These are phyloP conservation scores for Umbilicus rupestris DNA, from an alignment of 164 flowering plant genomes.

Conservation along the genomic window DNA sequence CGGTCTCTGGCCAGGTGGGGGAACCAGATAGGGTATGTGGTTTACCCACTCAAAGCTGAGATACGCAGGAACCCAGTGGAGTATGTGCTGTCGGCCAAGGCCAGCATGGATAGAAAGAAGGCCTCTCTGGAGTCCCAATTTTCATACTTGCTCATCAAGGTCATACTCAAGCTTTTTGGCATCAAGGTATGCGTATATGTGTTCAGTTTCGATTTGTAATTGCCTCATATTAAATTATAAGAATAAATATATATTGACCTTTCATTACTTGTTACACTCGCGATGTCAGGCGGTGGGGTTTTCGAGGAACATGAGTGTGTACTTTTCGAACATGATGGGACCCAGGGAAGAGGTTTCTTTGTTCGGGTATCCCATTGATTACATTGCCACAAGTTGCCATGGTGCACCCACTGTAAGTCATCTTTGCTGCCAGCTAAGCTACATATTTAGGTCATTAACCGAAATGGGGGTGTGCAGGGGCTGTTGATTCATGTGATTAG, in stretches of 20 bases:
- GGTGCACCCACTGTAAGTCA: conserved; percentile 1
- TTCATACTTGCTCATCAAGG: conserved; percentile 21
- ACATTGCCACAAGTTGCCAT: conserved; percentile 1
- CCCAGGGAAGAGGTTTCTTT: neutral
- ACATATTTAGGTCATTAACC: too few relatives aligned
- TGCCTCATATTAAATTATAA: too few relatives aligned
- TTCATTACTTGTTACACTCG: too few relatives aligned
- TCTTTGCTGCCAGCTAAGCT: too few relatives aligned
- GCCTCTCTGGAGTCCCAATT: conserved; percentile 38
- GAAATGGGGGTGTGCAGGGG: conserved; percentile 18
- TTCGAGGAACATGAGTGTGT: neutral
- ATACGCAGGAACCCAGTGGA: conserved; percentile 43
- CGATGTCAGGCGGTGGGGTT: neutral
- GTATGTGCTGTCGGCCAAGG: conserved; percentile 48
- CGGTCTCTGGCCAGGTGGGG: conserved; percentile 45
- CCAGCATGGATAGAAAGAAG: conserved; percentile 52
- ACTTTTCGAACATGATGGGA: neutral
- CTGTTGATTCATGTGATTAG: conserved; percentile 25
- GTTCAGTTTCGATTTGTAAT: too few relatives aligned
- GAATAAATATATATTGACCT: too few relatives aligned
- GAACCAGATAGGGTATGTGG: conserved; percentile 45
- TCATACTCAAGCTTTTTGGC: conserved; percentile 39
- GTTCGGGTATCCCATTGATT: neutral
- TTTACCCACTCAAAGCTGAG: conserved; percentile 43
- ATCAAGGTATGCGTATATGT: conserved; percentile 39